These are phyloP conservation scores for Podaxis mareebaensis DNA, from an alignment of 768 basidiomycete species.

Conservation along the genomic window DNA sequence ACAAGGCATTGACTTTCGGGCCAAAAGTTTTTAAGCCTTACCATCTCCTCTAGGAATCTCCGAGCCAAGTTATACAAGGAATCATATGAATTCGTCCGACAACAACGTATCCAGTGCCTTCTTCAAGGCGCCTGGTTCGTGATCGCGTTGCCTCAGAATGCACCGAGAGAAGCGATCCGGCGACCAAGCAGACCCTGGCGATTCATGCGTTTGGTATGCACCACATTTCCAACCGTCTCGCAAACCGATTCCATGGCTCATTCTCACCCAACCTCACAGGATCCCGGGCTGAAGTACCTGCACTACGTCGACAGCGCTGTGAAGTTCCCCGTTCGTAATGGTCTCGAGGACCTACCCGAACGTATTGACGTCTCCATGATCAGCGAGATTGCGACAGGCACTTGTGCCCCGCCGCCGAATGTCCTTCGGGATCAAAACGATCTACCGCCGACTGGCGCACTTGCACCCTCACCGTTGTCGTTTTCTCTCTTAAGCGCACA, in stretches of 20 bases:
- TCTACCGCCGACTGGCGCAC: conserved; percentile 52
- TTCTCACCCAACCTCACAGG: conserved; percentile 42
- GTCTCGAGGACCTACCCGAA: conserved; percentile 86
- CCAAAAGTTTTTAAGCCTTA: conserved; percentile 11
- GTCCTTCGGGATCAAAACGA: conserved; percentile 62
- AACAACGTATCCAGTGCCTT: conserved; percentile 86
- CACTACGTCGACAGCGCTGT: conserved; percentile 82
- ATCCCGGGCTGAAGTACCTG: conserved; percentile 75
- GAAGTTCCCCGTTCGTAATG: conserved; percentile 77
- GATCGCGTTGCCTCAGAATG: conserved; percentile 62
- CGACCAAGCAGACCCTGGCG: conserved; percentile 74
- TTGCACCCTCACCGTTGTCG: conserved; percentile 65
- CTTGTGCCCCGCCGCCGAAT: conserved; percentile 69
- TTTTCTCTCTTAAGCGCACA: conserved; percentile 74
- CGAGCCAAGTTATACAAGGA: conserved; percentile 86
- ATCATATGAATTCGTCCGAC: conserved; percentile 85
- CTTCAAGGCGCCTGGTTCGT: conserved; percentile 93
- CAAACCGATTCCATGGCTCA: conserved; percentile 3
- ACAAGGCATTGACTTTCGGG: conserved; percentile 5
- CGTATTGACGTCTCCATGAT: conserved; percentile 80
- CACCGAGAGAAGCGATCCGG: conserved; percentile 53
- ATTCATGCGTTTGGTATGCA: conserved; percentile 80
- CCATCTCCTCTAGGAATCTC: conserved; percentile 58
- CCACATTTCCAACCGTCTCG: neutral
- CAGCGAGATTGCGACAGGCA: conserved; percentile 76